Evolutionary conservation across 495 filamentous ascomycete genomes (phyloP), one percentile per base, ranked within the genome.

Genomic region (Haplographium delicatum): DNA sequence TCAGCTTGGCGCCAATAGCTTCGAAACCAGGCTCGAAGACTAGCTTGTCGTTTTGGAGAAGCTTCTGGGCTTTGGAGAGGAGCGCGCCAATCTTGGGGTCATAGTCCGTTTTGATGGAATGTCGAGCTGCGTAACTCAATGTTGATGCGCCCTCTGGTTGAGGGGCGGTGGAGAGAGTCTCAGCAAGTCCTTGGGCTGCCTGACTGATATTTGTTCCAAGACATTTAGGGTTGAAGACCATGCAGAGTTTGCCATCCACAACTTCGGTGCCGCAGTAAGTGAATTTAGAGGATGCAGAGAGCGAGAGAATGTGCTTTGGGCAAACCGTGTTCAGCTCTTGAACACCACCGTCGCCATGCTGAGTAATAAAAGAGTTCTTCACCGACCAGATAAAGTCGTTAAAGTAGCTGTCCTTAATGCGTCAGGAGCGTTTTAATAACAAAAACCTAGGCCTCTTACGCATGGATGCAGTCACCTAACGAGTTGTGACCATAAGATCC

Each of bases 311-410:
- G n/a, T 76, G 50, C 40, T 65, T 55, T 27, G 61, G 47, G 58
- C 62, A 65, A 43, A 77, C 68, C 20, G 55, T 53, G 59, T 80
- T 80, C 44, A 80, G 56, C 56, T 80, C 74, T 11, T 58, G 56
- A 41, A 65, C 59, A 43, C 69, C 68, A 5, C 57, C 52, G 39
- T 66, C 64, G 23, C 63, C 67, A 57, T 67, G 62, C 16, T 56
- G 46, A 20, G 47, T 45, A 16, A 53, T 45, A 31, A 67, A 68
- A n/a, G 10, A 13, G 46, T 71, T 66, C 42, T 67, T 64, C 51
- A 78, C 50, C 37, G 65, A 62, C 20, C 57, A 65, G 47, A 69
- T 59, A 37, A 71, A 69, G 44, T 59, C 62, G 3, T 69, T 59
- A 35, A 78, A 50, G 52, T 78, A 78, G 20, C 73, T 76, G 34